Conservation (phyloP, 2,329 filamentous ascomycete species). For the Fusarium citri region DNA sequence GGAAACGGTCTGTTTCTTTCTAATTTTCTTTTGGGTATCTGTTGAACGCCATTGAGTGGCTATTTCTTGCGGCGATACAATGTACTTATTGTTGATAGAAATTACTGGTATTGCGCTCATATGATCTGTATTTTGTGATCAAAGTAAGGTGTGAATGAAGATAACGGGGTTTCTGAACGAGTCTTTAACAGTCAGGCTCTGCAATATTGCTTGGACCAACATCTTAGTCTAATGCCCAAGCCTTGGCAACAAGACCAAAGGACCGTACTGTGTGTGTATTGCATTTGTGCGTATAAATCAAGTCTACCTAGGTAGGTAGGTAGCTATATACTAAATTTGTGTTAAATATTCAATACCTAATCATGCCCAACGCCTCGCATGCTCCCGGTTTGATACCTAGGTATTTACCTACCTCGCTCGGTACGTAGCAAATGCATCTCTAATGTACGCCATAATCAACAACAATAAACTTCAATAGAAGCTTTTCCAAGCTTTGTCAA, state of each 20-base stretch:
- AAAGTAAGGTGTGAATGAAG: not conserved
- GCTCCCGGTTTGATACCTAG: not conserved
- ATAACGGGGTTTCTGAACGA: not conserved
- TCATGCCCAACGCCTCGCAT: not conserved
- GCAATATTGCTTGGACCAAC: not conserved
- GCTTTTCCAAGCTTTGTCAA: conserved; percentile 1
- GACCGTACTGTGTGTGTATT: not conserved
- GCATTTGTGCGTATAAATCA: not conserved
- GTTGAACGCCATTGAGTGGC: conserved; percentile 1
- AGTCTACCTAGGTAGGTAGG: too few species aligned
- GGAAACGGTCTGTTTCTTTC: conserved; percentile 10
- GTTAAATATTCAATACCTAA: not conserved
- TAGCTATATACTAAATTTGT: too few species aligned
- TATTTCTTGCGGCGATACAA: conserved; percentile 12
- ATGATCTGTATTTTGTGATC: not conserved
- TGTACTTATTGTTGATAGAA: conserved; percentile 13
- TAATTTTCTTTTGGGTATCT: conserved; percentile 1
- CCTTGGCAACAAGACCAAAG: not conserved
- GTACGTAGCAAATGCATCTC: not conserved
- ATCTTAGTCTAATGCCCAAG: not conserved
- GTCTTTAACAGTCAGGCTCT: not conserved
- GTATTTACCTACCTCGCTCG: too few species aligned
- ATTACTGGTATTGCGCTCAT: not conserved
- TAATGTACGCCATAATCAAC: not conserved
- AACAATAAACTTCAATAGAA: conserved; percentile 11